These are phyloP conservation scores for Globisporangium cylindrosporum DNA, from an alignment of 352 stramenopile genomes.

Conservation along the genomic window DNA sequence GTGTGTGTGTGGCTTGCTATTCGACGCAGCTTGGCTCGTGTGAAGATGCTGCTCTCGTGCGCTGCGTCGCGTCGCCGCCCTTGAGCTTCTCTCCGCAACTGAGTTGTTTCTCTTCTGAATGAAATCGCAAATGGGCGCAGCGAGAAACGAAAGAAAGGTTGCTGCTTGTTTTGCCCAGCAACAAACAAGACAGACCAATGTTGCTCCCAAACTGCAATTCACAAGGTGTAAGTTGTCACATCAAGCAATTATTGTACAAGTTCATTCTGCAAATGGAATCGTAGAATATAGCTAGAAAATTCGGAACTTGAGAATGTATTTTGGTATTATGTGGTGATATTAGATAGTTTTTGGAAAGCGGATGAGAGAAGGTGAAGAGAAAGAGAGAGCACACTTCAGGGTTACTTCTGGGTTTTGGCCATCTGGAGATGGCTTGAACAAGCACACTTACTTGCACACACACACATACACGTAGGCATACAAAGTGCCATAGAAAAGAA, in stretches of 20 bases:
- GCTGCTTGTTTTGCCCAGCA: background rate
- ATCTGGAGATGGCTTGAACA: background rate
- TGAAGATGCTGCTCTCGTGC: background rate
- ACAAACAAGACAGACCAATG: background rate
- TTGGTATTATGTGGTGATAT: background rate
- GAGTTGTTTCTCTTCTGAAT: background rate
- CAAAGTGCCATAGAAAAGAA: background rate
- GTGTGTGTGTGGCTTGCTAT: background rate
- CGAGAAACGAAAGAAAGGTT: constrained; percentile 2
- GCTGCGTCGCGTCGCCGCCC: background rate
- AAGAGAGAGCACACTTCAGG: background rate
- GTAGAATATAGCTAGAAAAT: no score
- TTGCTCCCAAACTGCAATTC: background rate
- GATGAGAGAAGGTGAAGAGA: background rate
- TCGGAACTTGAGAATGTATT: background rate
- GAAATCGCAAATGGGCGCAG: background rate
- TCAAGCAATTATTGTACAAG: background rate
- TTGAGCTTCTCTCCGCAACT: background rate
- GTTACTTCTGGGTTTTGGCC: background rate
- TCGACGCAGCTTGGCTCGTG: background rate
- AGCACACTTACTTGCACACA: background rate
- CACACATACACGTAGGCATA: background rate
- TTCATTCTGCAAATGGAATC: background rate
- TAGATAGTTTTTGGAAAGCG: background rate
- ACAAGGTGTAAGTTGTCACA: background rate